A percentile compares a stretch with the other conserved stretches of the same genome.
Conservation (phyloP, 148 eudicot genomes). For the Chenopodium formosanum region DNA sequence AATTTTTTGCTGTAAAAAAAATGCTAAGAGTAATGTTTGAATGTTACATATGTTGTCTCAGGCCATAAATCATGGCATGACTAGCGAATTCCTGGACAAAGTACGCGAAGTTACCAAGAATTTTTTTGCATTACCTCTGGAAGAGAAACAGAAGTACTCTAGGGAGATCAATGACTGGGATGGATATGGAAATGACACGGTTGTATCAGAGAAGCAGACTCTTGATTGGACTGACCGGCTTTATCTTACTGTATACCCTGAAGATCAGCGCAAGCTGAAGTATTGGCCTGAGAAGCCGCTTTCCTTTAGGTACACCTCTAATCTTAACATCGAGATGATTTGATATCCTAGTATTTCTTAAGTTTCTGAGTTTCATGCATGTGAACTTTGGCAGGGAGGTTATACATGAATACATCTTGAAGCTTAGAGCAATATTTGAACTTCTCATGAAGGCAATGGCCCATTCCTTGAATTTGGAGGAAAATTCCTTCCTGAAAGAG, state of each 20-base stretch:
- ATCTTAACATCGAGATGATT: neutral
- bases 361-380: neutral
- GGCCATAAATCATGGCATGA: conserved; percentile 63
- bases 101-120: conserved; percentile 39
- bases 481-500: conserved; percentile 34
- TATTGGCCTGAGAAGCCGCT: conserved; percentile 63
- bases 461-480: conserved; percentile 31
- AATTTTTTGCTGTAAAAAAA: neutral
- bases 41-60: conserved; percentile 6
- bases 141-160: conserved; percentile 48
- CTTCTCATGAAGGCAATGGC: conserved; percentile 37
- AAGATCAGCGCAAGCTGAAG: conserved; percentile 38
- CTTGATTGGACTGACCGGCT: conserved; percentile 72
- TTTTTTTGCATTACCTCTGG: conserved; percentile 48
- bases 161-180: conserved; percentile 39
- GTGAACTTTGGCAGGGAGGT: conserved; percentile 22
- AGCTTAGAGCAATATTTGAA: conserved; percentile 15
- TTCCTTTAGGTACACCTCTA: conserved; percentile 41
- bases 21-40: neutral
- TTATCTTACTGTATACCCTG: conserved; percentile 42
- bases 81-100: conserved; percentile 49
- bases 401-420: conserved; percentile 27
- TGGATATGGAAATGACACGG: conserved; percentile 58
- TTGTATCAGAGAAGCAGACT: conserved; percentile 41
- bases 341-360: neutral